Evolutionary conservation across 441 rosid genomes (phyloP).

Genomic region (Euphorbia celastroides): DNA sequence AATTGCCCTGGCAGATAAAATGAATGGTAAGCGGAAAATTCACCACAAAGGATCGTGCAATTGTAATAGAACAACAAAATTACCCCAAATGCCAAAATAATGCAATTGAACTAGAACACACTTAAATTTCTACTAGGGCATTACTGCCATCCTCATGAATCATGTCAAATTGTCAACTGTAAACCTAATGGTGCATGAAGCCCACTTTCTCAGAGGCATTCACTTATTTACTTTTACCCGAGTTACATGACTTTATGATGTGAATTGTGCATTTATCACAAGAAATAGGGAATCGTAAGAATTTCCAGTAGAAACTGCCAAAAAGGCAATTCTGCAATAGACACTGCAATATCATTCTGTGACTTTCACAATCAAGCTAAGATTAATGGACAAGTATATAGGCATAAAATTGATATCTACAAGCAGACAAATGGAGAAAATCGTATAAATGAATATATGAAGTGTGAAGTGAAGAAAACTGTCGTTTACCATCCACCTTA

Average conservation of each 20-base stretch:
- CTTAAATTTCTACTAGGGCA: not conserved
- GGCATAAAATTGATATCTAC: not conserved
- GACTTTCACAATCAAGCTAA: not conserved
- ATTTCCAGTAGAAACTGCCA: not conserved
- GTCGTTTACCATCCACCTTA: slow-evolving; percentile 10
- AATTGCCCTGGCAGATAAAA: not conserved
- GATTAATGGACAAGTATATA: not conserved
- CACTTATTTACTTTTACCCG: not conserved
- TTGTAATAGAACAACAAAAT: not conserved
- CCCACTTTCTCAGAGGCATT: not conserved
- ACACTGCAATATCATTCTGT: not conserved
- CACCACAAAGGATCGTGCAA: not conserved
- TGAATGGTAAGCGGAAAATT: not conserved
- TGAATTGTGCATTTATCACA: not conserved
- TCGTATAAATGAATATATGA: not conserved
- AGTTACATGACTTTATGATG: not conserved
- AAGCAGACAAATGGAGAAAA: not conserved
- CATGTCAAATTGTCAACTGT: no score
- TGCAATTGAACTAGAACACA: not conserved
- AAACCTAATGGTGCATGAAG: not conserved
- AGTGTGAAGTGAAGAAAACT: not conserved
- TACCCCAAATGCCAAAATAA: no score
- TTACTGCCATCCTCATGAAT: not conserved
- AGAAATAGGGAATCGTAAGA: not conserved
- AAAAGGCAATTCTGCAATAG: not conserved